Percentiles rank a stretch among this genome's conserved stretches.
These are phyloP conservation scores for Telopea speciosissima DNA, from an alignment of 177 flowering plant genomes.

Conservation along the genomic window DNA sequence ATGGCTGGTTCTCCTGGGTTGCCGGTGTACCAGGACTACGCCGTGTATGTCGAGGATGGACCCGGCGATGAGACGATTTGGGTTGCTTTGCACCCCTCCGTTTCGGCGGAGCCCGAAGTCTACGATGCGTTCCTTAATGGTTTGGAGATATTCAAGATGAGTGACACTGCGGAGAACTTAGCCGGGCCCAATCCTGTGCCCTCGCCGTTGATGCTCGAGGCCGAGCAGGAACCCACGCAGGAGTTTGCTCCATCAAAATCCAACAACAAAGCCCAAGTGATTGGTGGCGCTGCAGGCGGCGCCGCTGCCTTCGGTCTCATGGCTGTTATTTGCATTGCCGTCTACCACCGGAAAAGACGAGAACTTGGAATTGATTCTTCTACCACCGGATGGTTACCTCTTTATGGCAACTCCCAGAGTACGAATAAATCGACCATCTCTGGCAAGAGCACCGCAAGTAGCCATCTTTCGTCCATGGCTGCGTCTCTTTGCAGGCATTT, in stretches of 20 bases:
- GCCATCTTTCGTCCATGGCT: conserved; percentile 32
- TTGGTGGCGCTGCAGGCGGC: conserved; percentile 28
- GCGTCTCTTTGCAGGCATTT: conserved; percentile 1
- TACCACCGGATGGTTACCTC: conserved; percentile 41
- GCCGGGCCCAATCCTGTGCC: conserved; percentile 57
- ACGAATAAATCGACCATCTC: conserved; percentile 26
- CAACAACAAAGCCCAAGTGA: not conserved
- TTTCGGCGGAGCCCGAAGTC: conserved; percentile 29
- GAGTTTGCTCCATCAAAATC: conserved; percentile 18
- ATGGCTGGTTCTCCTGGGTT: conserved; percentile 38
- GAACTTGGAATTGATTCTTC: not conserved
- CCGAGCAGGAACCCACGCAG: no score
- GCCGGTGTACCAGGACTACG: conserved; percentile 54
- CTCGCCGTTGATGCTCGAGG: conserved; percentile 23
- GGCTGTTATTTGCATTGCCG: conserved; percentile 18
- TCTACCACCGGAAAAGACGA: conserved; percentile 12
- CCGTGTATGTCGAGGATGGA: conserved; percentile 24
- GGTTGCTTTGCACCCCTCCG: conserved; percentile 50
- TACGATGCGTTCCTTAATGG: conserved; percentile 59
- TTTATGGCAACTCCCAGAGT: conserved; percentile 32
- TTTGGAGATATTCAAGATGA: conserved; percentile 61
- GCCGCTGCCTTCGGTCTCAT: conserved; percentile 21
- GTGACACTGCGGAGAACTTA: conserved; percentile 33
- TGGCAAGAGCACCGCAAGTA: conserved; percentile 21
- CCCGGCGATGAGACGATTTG: conserved; percentile 32